These are phyloP conservation scores for Dimargaris verticillata DNA, from an alignment of 192 early-diverging fungal species.

Conservation along the genomic window DNA sequence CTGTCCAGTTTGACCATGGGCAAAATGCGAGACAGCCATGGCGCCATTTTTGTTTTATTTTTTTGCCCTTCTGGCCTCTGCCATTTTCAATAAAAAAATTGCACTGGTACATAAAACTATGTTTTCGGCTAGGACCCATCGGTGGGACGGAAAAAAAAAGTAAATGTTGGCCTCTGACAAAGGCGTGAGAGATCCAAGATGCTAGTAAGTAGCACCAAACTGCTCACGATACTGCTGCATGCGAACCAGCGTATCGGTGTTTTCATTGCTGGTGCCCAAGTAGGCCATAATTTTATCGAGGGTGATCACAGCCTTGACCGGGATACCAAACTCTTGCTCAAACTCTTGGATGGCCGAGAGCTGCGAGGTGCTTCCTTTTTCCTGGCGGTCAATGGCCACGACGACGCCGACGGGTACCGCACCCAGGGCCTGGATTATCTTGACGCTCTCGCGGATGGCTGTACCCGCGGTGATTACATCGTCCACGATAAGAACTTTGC, in stretches of 20 bases:
- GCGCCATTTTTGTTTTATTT: no score
- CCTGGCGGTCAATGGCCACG: constrained; percentile 86
- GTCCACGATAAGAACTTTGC: constrained; percentile 69
- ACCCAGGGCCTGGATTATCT: constrained; percentile 53
- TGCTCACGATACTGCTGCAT: constrained; percentile 68
- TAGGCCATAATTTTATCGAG: constrained; percentile 80
- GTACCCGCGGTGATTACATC: constrained; percentile 99
- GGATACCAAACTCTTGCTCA: constrained; percentile 55
- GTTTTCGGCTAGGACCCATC: no score
- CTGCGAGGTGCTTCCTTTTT: constrained; percentile 51
- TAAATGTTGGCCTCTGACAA: no score
- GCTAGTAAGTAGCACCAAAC: constrained; percentile 56
- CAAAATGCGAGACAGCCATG: no score
- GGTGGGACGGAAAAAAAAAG: no score
- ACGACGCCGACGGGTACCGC: constrained; percentile 70
- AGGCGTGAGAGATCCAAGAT: neutral
- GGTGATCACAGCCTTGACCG: constrained; percentile 73
- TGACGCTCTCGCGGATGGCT: constrained; percentile 83
- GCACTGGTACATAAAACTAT: no score
- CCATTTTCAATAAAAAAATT: no score
- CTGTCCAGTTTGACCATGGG: no score
- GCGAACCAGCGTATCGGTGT: constrained; percentile 37
- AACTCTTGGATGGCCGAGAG: constrained; percentile 86
- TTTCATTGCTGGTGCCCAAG: constrained; percentile 51
- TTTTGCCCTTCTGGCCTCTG: no score